phyloP scores from a whole-genome alignment of 805 yeast genomes.

The Starmerella stellata region DNA sequence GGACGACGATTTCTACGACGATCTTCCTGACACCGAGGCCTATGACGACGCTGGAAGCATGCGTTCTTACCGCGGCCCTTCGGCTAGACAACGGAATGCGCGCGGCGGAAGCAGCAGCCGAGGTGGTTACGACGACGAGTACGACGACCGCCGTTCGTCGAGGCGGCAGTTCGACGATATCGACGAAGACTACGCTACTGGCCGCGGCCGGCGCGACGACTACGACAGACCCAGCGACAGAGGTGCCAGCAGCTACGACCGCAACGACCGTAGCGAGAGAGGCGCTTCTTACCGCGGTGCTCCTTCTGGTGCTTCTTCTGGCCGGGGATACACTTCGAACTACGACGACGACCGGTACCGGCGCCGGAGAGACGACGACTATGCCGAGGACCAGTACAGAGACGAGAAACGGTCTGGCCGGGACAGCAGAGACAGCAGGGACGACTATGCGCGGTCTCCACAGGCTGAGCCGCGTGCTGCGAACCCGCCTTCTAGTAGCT shows the following conservation, averaged over 20 bases:
- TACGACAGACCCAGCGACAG: slow-evolving; percentile 9
- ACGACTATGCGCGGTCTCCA: background rate
- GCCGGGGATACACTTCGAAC: slow-evolving; percentile 13
- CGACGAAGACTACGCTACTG: slow-evolving; percentile 7
- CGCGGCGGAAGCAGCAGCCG: background rate
- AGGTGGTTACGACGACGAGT: background rate
- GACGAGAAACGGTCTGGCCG: slow-evolving; percentile 2
- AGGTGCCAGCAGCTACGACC: background rate
- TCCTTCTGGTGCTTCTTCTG: slow-evolving; percentile 1
- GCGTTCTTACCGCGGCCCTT: slow-evolving; percentile 16
- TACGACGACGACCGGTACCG: slow-evolving; percentile 11
- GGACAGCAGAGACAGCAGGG: slow-evolving; percentile 1
- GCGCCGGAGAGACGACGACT: slow-evolving; percentile 7
- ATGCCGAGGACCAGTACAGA: slow-evolving; percentile 5
- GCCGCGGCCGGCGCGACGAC: slow-evolving; percentile 11
- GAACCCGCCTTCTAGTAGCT: slow-evolving; percentile 14
- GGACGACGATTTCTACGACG: slow-evolving; percentile 55
- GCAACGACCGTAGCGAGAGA: background rate
- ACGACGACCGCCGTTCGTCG: background rate
- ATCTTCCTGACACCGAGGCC: slow-evolving; percentile 38
- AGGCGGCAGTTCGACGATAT: slow-evolving; percentile 13
- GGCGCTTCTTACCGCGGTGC: slow-evolving; percentile 1
- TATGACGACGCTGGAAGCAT: slow-evolving; percentile 13
- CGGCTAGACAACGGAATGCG: background rate
- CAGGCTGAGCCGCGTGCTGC: slow-evolving; percentile 4